Evolutionary conservation across 441 rosid species (phyloP), one percentile per base, ranked within the genome.

Genomic region (Flueggea neowawraea): DNA sequence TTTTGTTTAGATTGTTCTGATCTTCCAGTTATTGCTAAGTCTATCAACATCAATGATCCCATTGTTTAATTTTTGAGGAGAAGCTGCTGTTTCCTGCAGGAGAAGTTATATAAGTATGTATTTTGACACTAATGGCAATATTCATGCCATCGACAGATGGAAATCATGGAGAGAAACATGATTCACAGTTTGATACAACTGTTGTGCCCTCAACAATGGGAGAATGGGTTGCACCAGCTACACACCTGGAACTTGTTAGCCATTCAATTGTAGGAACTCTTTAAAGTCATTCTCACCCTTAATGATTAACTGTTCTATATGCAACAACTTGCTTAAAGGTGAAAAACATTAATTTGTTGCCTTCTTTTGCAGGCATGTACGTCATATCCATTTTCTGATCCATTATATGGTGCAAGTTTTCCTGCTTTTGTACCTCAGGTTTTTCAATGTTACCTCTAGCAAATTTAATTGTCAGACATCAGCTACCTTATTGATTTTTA

Each of bases 341-440:
- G 28, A 4, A 14, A n/a, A 47, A 47, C 6, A 5, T 36, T 36
- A 36, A 36, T 36, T 36, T 4, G 7, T 36, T 3, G 41, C 50
- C 50, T 43, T n/a, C n/a, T n/a, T 47, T 47, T 47, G 14, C n/a
- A 47, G 80, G 70, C 70, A 57, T 69, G 62, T 61, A 69, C 69
- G 50, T 56, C 77, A 6, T 72, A 65, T 48, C 50, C 50, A 47
- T 47, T 74, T 52, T 59, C 62, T 2, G 78, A 74, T 69, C 73
- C 73, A 32, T 72, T 52, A 55, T 62, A 57, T 44, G 67, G 68
- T 31, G 76, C 64, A 61, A 64, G 53, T 2, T 14, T 62, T 49
- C 70, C 75, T 44, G 58, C 78, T 57, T 70, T 60, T 76, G 69
- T 67, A 63, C 66, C 83, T 66, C 74, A 77, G 64, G 50, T 76